Percentiles rank a stretch among this genome's conserved stretches.
Conservation (phyloP, 106 monocot species). For the Phalaenopsis aphrodite region DNA sequence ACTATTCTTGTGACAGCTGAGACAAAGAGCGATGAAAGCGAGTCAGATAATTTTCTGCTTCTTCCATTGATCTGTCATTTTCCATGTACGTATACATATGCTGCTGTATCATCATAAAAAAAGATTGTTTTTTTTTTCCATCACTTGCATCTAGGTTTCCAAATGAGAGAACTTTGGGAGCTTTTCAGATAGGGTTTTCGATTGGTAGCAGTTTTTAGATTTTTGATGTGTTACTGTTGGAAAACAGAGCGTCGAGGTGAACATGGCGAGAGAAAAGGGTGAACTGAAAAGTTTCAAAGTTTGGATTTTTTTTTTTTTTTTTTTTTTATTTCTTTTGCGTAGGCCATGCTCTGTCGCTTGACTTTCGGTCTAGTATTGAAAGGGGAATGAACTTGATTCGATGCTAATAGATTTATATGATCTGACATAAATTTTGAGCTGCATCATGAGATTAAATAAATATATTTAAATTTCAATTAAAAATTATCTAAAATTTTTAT, state of each 20-base stretch:
- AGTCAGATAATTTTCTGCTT: not conserved
- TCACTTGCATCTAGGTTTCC: not conserved
- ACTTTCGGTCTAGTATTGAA: no score
- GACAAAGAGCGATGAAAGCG: not conserved
- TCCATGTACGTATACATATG: slow-evolving; percentile 1
- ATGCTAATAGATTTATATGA: no score
- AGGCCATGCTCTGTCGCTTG: no score
- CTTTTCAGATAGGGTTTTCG: not conserved
- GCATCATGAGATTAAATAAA: no score
- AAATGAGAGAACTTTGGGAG: not conserved
- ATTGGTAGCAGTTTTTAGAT: not conserved
- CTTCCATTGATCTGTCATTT: not conserved
- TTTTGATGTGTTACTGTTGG: not conserved
- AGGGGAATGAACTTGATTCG: no score
- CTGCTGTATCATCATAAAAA: not conserved
- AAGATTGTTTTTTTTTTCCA: no score
- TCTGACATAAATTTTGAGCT: no score
- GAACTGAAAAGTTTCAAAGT: not conserved
- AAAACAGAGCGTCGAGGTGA: not conserved
- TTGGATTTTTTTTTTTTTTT: no score
- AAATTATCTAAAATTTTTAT: no score
- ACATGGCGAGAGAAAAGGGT: not conserved
- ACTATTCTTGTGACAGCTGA: not conserved
- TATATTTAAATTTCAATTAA: no score
- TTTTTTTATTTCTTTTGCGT: no score